Base-by-base conservation (phyloP, 2,329 filamentous ascomycete species). In the Alternaria atra region DNA sequence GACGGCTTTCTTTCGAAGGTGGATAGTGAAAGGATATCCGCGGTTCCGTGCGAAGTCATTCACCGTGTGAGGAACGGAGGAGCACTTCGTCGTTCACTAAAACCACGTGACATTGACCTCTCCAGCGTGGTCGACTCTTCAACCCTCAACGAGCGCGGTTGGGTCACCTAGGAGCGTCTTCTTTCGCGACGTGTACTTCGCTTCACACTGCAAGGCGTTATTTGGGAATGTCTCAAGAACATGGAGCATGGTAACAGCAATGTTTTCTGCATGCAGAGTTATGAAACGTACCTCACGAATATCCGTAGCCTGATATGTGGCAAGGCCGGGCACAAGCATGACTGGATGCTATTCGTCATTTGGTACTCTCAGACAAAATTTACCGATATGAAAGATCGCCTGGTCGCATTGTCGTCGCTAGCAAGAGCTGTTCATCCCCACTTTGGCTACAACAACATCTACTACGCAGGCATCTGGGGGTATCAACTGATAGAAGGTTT, bases 151-250 rank as follows among this genome's bases (percentile, higher is more conserved):
- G 17, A 35, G 10, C 40, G 52, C 30, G 52, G 52, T 2, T 54
- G 52, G 52, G 52, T 54, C 15, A 42, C 42, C 5, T 40, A 54
- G 9, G 52, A 54, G 52, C 52, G 30, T 3, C 13, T 17, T 27
- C 52, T 54, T 15, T 54, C 52, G n/a, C 52, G 30, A 39, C 42
- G 52, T 6, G 8, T 54, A 15, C 52, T 54, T 25, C 52, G 46
- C 12, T 54, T 54, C 29, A 54, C 52, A 6, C 6, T 27, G 6
- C 13, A 54, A n/a, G 52, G 40, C 4, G 9, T 54, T 6, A 34
- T 44, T 9, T 30, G 37, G 39, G 51, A 53, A 42, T 53, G 51
- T 23, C 30, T 5, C 27, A 17, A 43, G 25, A 34, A n/a, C n/a
- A n/a, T 8, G 20, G n/a, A 25, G 23, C 51, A 53, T 20, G 20